Base-by-base conservation (phyloP, 2,329 filamentous ascomycete species). In the Cladosporium phlei region DNA sequence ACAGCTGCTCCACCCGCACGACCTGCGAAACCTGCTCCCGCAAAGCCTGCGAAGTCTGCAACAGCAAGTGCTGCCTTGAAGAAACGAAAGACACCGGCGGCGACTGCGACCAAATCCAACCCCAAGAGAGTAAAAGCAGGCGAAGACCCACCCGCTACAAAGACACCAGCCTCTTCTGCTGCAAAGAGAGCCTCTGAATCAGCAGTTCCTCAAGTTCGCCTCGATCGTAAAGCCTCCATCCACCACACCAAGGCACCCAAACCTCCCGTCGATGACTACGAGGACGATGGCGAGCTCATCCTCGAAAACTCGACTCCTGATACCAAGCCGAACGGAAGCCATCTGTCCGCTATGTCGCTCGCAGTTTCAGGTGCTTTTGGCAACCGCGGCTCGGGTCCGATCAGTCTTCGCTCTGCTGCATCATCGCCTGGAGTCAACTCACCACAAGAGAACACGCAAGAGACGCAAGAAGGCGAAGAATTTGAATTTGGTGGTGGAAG, bases 321-420 rank as follows among this genome's bases (percentile, higher is more conserved):
- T 51, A 60, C 47, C 46, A 54, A 56, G 37, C 57, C 56, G 45
- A 58, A 53, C 14, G 48, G 47, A 3, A 46, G 29, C 22, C 54
- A 48, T 22, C 48, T 39, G 24, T 54, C 45, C 14, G 55, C 53
- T 8, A 59, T 59, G 58, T 55, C 54, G 3, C 58, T 62, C 17
- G 61, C 60, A 7, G 45, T 64, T 3, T 52, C 52, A 20, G 59
- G 60, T 2, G 35, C 28, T 16, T 20, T 47, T 6, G 37, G 38
- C 17, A 20, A 16, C 16, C 52, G 67, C 1, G 62, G 61, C 17
- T 58, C 60, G 20, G 69, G 69, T 3, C 71, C 70, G 2, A 71
- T 72, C 34, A 68, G 63, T 12, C 60, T 73, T 28, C 66, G 65
- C 12, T 69, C 66, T 49, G 70, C 69, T 1, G 68, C 69, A 6